Evolutionary conservation across 2,329 filamentous ascomycete genomes (phyloP).

Genomic region (Colletotrichum incanum): DNA sequence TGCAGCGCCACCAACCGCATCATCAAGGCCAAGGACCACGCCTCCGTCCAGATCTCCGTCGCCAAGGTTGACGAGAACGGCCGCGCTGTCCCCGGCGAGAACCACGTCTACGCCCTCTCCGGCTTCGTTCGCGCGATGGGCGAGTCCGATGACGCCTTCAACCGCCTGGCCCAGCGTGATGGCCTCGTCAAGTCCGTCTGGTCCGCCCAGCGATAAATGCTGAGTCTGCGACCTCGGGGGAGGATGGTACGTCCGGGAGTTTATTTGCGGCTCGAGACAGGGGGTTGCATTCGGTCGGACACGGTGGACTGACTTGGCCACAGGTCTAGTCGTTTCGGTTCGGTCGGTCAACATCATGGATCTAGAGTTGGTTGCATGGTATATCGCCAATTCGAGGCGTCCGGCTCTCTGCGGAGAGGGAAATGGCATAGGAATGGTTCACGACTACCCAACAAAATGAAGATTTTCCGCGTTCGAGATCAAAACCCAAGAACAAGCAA

Average conservation of each 20-base stretch:
- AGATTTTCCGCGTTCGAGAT: conserved; percentile 55
- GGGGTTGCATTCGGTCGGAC: conserved; percentile 12
- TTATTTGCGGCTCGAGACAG: conserved; percentile 23
- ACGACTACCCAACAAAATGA: conserved; percentile 45
- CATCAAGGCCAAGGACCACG: conserved; percentile 99
- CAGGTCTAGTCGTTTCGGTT: conserved; percentile 44
- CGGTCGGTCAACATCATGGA: conserved; percentile 45
- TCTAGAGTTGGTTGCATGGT: conserved; percentile 45
- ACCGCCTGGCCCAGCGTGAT: conserved; percentile 95
- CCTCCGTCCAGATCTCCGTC: conserved; percentile 95
- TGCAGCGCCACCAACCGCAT: conserved; percentile 99
- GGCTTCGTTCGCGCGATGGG: conserved; percentile 98
- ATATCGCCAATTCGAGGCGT: conserved; percentile 60
- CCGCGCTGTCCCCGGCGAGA: conserved; percentile 92
- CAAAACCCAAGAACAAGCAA: conserved; percentile 46
- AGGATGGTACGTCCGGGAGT: conserved; percentile 38
- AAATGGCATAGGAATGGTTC: conserved; percentile 45
- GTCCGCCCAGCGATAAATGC: conserved; percentile 78
- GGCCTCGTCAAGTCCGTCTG: conserved; percentile 98
- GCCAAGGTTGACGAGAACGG: conserved; percentile 99
- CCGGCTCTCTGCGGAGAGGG: conserved; percentile 54
- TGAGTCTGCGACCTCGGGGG: conserved; percentile 40
- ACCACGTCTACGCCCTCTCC: conserved; percentile 96
- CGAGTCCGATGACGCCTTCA: conserved; percentile 96
- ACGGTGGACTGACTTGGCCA: conserved; percentile 10